Evolutionary conservation across 2,329 filamentous ascomycete genomes (phyloP).

Genomic region (Thelonectria discophora): DNA sequence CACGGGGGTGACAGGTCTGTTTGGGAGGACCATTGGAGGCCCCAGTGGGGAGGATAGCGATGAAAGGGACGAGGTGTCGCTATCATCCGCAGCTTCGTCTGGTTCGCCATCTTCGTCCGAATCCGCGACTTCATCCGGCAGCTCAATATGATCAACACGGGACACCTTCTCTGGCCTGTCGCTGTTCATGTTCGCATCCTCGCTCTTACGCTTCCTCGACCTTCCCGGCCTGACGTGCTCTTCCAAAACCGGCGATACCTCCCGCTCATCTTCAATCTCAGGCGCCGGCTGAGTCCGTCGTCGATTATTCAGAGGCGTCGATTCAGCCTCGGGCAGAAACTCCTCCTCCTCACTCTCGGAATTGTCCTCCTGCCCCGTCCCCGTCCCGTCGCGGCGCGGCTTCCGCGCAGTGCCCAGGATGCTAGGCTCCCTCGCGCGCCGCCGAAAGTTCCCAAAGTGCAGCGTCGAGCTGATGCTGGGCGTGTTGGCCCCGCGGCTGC

Average conservation of each 20-base stretch:
- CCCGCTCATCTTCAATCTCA: conserved; percentile 31
- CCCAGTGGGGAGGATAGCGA: conserved; percentile 50
- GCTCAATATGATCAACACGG: conserved; percentile 36
- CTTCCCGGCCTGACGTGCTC: conserved; percentile 49
- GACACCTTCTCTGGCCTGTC: conserved; percentile 50
- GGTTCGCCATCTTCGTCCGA: conserved; percentile 14
- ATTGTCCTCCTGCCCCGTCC: conserved; percentile 44
- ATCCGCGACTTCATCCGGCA: conserved; percentile 31
- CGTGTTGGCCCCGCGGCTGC: conserved; percentile 59
- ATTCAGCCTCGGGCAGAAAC: conserved; percentile 72
- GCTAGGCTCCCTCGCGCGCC: conserved; percentile 67
- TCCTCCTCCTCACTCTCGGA: conserved; percentile 56
- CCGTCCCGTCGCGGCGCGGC: conserved; percentile 47
- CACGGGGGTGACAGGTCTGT: conserved; percentile 53
- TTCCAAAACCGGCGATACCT: conserved; percentile 40
- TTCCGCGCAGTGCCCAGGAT: conserved; percentile 65
- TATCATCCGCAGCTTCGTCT: conserved; percentile 38
- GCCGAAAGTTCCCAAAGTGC: conserved; percentile 66
- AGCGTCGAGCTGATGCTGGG: conserved; percentile 60
- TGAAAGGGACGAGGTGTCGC: conserved; percentile 51
- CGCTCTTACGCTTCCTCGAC: conserved; percentile 66
- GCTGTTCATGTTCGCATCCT: conserved; percentile 52
- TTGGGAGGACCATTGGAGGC: conserved; percentile 37
- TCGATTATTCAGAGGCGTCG: conserved; percentile 66
- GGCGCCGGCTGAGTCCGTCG: conserved; percentile 50